Evolutionary conservation across 1,284 basidiomycete species (phyloP), one percentile per base, ranked within the genome.

Genomic region (Sporisorium iseilematis-ciliati): DNA sequence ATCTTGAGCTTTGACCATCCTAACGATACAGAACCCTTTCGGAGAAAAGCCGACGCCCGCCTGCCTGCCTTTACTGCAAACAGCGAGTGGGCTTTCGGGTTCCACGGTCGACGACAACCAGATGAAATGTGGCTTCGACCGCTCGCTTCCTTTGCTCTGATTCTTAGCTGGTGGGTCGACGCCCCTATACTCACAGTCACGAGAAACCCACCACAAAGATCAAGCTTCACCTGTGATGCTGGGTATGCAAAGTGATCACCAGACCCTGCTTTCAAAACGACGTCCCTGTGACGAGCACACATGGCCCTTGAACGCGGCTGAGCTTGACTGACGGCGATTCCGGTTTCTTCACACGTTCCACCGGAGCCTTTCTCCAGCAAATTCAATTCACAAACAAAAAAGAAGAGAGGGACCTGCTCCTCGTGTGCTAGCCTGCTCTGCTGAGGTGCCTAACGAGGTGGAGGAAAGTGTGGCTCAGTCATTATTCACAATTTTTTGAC

Each of bases 391-490:
- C 46, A 54, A 42, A 54, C 29, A 18, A 43, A 54, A 12, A 29
- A 31, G 29, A 41, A 41, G 18, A 23, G 2, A 11, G 18, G 7
- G 40, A 31, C n/a, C 20, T 35, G 1, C 23, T 40, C 12, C 51
- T 7, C 21, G 7, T 35, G 8, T 11, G n/a, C n/a, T n/a, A n/a
- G n/a, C 33, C n/a, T 33, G 2, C 29, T 33, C 33, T 31, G 50
- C 50, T 48, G 10, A 10, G 25, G 29, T 50, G 51, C 64, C 50
- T 58, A 29, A 65, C 41, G 42, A 56, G 43, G 52, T 60, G 63
- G 57, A 65, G 50, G 55, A n/a, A 40, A 29, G 20, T 8, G 11
- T 4, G 21, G 33, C 43, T 57, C 43, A 48, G 55, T 57, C 55
- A 56, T 18, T 26, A 16, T 33, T 33, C n/a, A n/a, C n/a, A n/a